Evolutionary conservation across 176 grass and related monocot genomes (phyloP), one percentile per base, ranked within the genome.

Genomic region (Stipa capillata): DNA sequence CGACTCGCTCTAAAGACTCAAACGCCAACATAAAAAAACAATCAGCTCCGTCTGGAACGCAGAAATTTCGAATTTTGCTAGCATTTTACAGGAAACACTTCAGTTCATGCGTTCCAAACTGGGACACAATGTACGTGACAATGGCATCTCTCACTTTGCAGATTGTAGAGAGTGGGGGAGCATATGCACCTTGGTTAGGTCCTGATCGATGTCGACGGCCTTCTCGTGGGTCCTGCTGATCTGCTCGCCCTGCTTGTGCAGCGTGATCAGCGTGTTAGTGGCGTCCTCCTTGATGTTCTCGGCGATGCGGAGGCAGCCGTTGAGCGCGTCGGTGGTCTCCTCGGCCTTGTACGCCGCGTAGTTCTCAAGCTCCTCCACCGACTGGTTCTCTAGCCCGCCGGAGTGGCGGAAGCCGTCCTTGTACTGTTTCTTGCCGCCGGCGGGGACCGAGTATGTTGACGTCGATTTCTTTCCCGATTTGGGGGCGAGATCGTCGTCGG

Each of bases 331-430:
- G 4, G 81, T 89, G 0, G 90, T 93, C 76, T 93, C 90, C 77
- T 93, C 87, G 47, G 90, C 77, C 78, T 91, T 91, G 78, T 88
- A 85, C 25, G 83, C 90, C 2, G 90, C 90, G 68, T 89, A 93
- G 66, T 89, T 70, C 78, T 93, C 76, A 0, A 89, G 72, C 67
- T 93, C 87, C 68, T 91, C 43, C 82, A 91, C 79, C 45, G 86
- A 91, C 73, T 91, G 90, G 73, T 75, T 79, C 74, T 91, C 90
- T 39, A 91, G 81, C 48, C 85, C 85, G 12, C 90, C 86, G 0
- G 82, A 7, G 53, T 82, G 44, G 6, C 68, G 43, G 80, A 91
- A 91, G 60, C 67, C 90, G 33, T 88, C 56, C 82, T 88, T 88
- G 85, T 85, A 91, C 4, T 21, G 68, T 51, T 42, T 69, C 74